A percentile compares a stretch with the other conserved stretches of the same genome.
Evolutionary conservation across 2,329 filamentous ascomycete species (phyloP).

Genomic region (Cladosporium cucumerinum): DNA sequence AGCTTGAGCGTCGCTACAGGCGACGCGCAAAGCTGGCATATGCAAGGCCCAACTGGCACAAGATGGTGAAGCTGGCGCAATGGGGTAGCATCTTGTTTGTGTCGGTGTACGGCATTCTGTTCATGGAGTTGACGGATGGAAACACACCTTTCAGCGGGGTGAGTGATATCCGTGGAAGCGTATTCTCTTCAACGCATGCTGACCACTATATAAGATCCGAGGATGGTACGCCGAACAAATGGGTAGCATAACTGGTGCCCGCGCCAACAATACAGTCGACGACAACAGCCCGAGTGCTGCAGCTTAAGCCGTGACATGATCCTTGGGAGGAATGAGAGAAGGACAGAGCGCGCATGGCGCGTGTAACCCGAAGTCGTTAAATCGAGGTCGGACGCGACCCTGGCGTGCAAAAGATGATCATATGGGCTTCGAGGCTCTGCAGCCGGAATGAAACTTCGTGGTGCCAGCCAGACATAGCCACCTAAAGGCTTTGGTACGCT

Average conservation of each 20-base stretch:
- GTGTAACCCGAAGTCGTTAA: background rate
- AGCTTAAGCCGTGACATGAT: background rate
- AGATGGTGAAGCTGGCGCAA: constrained; percentile 63
- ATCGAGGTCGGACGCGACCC: too few species aligned
- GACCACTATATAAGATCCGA: constrained; percentile 17
- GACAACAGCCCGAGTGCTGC: constrained; percentile 20
- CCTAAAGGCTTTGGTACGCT: background rate
- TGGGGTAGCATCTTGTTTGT: constrained; percentile 57
- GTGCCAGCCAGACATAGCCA: background rate
- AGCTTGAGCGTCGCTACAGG: constrained; percentile 76
- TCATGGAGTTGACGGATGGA: constrained; percentile 49
- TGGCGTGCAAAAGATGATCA: background rate
- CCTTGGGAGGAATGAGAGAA: background rate
- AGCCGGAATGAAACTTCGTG: background rate
- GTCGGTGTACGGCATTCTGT: constrained; percentile 56
- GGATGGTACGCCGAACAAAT: constrained; percentile 19
- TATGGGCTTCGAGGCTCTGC: background rate
- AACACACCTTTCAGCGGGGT: constrained; percentile 13
- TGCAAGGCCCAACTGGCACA: constrained; percentile 62
- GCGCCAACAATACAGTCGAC: constrained; percentile 2
- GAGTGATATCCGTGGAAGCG: background rate
- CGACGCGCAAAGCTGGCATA: constrained; percentile 62
- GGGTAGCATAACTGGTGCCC: constrained; percentile 7
- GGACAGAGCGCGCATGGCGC: background rate
- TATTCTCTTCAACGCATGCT: background rate